Conservation (phyloP, 1,284 basidiomycete species). For the Takashimella koratensis region DNA sequence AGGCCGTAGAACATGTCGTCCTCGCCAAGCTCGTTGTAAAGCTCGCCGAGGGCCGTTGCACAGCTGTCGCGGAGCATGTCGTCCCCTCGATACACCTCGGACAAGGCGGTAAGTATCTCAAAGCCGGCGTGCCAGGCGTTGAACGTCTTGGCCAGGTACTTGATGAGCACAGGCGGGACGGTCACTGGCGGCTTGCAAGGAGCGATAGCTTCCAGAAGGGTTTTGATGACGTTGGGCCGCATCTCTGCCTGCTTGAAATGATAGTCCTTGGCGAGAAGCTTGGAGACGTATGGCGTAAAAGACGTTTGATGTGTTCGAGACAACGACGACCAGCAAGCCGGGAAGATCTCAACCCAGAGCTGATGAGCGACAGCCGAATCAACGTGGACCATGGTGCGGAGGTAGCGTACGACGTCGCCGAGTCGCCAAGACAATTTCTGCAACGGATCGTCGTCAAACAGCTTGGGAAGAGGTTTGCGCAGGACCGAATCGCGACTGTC, state of each 20-base stretch:
- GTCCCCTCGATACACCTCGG: conserved; percentile 70
- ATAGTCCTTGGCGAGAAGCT: conserved; percentile 88
- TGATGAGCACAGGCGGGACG: conserved; percentile 90
- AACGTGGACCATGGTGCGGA: conserved; percentile 78
- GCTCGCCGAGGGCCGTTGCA: conserved; percentile 86
- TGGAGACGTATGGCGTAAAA: conserved; percentile 83
- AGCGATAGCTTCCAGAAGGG: conserved; percentile 77
- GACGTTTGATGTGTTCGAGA: conserved; percentile 83
- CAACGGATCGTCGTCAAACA: conserved; percentile 26
- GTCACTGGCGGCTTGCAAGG: conserved; percentile 81
- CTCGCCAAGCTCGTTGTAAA: conserved; percentile 93
- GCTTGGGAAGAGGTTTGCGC: conserved; percentile 12
- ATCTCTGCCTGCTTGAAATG: conserved; percentile 83
- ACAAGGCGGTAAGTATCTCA: conserved; percentile 78
- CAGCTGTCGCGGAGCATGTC: conserved; percentile 81
- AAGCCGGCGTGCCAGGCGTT: conserved; percentile 90
- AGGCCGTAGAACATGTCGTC: conserved; percentile 98
- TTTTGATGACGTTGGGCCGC: conserved; percentile 94
- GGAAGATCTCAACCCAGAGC: conserved; percentile 87
- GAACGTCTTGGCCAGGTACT: conserved; percentile 94
- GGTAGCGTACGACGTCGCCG: conserved; percentile 65
- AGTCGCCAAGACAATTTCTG: conserved; percentile 38
- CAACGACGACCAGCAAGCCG: conserved; percentile 82
- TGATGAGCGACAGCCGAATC: conserved; percentile 75
- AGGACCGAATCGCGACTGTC: conserved; percentile 58